A percentile compares a stretch with the other conserved stretches of the same genome.
Conservation (phyloP, 345 rosid species). For the thale cress (Arabidopsis thaliana) region DNA sequence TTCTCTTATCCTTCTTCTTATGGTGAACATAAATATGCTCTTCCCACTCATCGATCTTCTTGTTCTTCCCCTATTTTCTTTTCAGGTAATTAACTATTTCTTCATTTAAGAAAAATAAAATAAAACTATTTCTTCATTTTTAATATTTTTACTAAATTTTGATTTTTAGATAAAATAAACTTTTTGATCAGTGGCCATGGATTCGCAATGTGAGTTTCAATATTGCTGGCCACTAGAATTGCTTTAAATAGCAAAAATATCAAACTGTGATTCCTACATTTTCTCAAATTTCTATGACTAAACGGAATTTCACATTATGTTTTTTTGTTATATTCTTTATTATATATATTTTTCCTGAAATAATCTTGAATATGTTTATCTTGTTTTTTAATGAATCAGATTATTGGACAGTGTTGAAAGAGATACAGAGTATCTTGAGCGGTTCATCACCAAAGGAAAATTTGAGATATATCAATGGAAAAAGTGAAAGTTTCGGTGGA, state of each 20-base stretch:
- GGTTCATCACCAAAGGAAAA: constrained; percentile 44
- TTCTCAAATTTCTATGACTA: too few species aligned
- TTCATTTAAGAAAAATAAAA: not conserved
- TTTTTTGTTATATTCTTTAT: not conserved
- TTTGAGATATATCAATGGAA: constrained; percentile 63
- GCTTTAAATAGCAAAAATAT: too few species aligned
- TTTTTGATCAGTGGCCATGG: too few species aligned
- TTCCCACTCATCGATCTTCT: constrained; percentile 66
- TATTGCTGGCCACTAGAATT: too few species aligned
- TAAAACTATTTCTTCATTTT: not conserved
- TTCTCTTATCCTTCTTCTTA: constrained; percentile 81
- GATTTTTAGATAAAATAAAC: too few species aligned
- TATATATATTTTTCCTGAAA: not conserved
- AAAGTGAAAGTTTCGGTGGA: constrained; percentile 68
- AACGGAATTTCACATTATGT: not conserved
- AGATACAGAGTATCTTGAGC: constrained; percentile 55
- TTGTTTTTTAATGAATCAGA: constrained; percentile 46
- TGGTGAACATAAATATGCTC: constrained; percentile 84
- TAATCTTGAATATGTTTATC: not conserved
- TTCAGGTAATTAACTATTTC: constrained; percentile 53
- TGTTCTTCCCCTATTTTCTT: constrained; percentile 76
- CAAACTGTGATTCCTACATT: too few species aligned
- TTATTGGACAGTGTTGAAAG: constrained; percentile 59
- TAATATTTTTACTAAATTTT: not conserved
- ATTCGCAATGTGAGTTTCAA: too few species aligned